Base-by-base conservation (phyloP, 257 asterid genomes). In the Schizonepeta tenuifolia region DNA sequence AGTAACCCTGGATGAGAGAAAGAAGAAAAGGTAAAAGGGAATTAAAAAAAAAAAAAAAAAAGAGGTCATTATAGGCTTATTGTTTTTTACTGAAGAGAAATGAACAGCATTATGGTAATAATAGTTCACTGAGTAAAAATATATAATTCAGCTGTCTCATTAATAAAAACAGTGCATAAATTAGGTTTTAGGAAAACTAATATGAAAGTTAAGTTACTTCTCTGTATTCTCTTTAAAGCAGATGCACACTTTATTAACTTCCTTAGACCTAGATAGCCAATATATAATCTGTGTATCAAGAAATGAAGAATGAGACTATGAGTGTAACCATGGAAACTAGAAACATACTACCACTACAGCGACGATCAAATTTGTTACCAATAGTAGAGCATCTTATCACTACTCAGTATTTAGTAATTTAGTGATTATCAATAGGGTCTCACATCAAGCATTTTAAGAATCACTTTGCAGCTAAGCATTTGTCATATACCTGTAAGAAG, bases 401-500 rank as follows among this genome's bases (percentile, higher is more conserved):
- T 6, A 46, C 59, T 43, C 17, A 11, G 28, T 17, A 55, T 63
- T 63, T 35, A 36, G 60, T 36, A 41, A 71, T 24, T 49, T 59
- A 43, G 35, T 66, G 24, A 70, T 50, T 60, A 18, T 33, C 53
- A 49, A 55, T 20, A 55, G 41, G 67, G 35, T 69, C 53, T 60
- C 77, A 61, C 41, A 66, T 18, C 21, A 31, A 62, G 76, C 65
- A 80, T 56, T n/a, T 50, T 71, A 56, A 50, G 33, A 69, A 76
- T 31, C 46, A 35, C 36, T 58, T 46, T n/a, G 56, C 38, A 70
- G 33, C 47, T 35, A 72, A 67, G 51, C 31, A 69, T 58, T n/a
- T 66, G 18, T 64, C 47, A 41, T 65, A 68, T 86, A 94, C 98
- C 96, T 91, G 89, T 79, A 91, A 71, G 81, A 79, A 82, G 80